These are phyloP conservation scores for Lactarius pseudohatsudake DNA, from an alignment of 768 basidiomycete species.

Conservation along the genomic window DNA sequence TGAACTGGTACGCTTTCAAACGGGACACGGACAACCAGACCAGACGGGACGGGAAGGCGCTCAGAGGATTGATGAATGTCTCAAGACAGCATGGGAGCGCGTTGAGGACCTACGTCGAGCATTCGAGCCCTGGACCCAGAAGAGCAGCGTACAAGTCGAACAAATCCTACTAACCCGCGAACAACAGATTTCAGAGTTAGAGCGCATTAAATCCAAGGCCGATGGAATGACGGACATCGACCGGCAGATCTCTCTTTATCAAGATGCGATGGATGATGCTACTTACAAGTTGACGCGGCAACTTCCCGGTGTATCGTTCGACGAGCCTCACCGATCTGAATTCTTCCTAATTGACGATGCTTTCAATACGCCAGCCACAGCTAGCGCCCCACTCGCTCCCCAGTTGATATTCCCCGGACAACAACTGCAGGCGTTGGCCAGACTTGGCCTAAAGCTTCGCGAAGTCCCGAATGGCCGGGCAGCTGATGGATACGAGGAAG, in stretches of 20 bases:
- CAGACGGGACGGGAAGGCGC: not conserved
- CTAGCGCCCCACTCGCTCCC: not conserved
- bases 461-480: too few species aligned
- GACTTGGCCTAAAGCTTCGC: not conserved
- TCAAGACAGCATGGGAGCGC: not conserved
- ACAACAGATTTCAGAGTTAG: not conserved
- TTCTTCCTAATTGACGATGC: too few species aligned
- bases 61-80: not conserved
- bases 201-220: not conserved
- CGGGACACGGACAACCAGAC: not conserved
- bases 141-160: not conserved
- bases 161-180: not conserved
- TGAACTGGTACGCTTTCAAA: not conserved
- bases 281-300: too few species aligned
- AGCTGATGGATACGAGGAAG: not conserved
- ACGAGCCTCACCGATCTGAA: too few species aligned
- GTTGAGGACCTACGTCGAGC: not conserved
- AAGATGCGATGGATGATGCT: too few species aligned
- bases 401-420: not conserved
- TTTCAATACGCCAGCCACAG: too few species aligned
- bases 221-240: too few species aligned
- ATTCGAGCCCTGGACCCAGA: not conserved
- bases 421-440: not conserved
- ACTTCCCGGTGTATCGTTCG: too few species aligned
- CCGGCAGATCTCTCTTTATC: too few species aligned